Evolutionary conservation across 2,329 filamentous ascomycete species (phyloP).

Genomic region (Diaporthe helianthi): DNA sequence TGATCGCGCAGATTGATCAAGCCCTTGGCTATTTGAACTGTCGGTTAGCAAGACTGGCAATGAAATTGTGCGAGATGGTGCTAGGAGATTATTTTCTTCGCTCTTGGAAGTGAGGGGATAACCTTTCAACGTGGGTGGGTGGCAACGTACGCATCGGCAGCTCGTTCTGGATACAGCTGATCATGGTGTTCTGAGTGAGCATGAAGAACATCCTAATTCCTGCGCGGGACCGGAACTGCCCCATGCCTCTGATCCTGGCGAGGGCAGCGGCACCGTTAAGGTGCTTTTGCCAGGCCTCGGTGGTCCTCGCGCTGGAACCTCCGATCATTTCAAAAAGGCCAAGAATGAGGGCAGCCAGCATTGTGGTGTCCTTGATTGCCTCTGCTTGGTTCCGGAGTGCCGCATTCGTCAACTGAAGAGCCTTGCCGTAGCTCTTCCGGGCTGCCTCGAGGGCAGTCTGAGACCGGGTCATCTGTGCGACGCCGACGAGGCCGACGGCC

Average conservation of each 20-base stretch:
- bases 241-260: conserved; percentile 55
- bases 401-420: conserved; percentile 57
- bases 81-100: no score
- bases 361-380: conserved; percentile 56
- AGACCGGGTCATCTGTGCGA: conserved; percentile 54
- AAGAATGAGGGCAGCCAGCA: conserved; percentile 61
- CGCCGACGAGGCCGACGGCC: conserved; percentile 60
- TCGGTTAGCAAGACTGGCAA: background rate
- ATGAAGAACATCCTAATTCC: conserved; percentile 62
- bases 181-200: conserved; percentile 58
- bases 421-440: conserved; percentile 57
- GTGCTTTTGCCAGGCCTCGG: conserved; percentile 60
- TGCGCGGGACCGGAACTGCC: conserved; percentile 53
- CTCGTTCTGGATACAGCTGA: conserved; percentile 59
- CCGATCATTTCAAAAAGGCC: conserved; percentile 62
- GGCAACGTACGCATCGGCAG: conserved; percentile 49
- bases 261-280: conserved; percentile 60
- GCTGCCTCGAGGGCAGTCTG: conserved; percentile 54
- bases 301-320: conserved; percentile 49
- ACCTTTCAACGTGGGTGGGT: background rate
- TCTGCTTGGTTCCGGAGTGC: conserved; percentile 55
- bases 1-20: conserved; percentile 55
- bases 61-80: background rate
- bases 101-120: background rate
- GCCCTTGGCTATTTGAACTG: conserved; percentile 42